Conservation (phyloP, 768 basidiomycete species). For the Mrakia blollopis region DNA sequence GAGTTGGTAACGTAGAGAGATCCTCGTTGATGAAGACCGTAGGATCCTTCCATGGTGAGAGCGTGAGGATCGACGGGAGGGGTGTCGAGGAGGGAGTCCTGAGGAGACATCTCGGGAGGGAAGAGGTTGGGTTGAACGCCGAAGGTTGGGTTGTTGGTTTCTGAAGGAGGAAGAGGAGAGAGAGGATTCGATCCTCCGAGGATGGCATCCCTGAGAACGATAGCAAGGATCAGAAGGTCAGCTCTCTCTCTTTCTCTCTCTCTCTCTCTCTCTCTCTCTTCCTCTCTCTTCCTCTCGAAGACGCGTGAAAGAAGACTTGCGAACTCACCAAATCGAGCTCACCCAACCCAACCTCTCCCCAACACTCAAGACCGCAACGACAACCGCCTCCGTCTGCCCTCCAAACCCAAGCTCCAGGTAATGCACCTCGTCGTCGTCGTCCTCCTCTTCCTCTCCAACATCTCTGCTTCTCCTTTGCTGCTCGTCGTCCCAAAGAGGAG, state of each 20-base stretch:
- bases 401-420: constrained; percentile 26
- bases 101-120: constrained; percentile 15
- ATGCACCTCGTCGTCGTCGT: constrained; percentile 25
- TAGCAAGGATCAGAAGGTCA: neutral
- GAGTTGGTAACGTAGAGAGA: constrained; percentile 10
- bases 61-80: constrained; percentile 20
- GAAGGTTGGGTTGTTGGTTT: neutral
- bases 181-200: constrained; percentile 14
- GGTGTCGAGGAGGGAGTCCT: constrained; percentile 22
- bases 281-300: too few species aligned
- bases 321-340: constrained; percentile 24
- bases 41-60: neutral
- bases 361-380: constrained; percentile 22
- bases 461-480: neutral
- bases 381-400: constrained; percentile 1
- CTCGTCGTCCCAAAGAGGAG: constrained; percentile 10
- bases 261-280: too few species aligned
- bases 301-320: neutral
- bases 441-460: neutral
- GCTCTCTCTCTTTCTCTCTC: too few species aligned
- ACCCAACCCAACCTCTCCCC: constrained; percentile 32
- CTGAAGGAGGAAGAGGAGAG: neutral
- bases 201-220: constrained; percentile 26
- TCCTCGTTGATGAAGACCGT: neutral
- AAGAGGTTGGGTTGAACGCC: neutral